phyloP scores from a whole-genome alignment of 2,329 filamentous ascomycete species.

The Alternaria panax region DNA sequence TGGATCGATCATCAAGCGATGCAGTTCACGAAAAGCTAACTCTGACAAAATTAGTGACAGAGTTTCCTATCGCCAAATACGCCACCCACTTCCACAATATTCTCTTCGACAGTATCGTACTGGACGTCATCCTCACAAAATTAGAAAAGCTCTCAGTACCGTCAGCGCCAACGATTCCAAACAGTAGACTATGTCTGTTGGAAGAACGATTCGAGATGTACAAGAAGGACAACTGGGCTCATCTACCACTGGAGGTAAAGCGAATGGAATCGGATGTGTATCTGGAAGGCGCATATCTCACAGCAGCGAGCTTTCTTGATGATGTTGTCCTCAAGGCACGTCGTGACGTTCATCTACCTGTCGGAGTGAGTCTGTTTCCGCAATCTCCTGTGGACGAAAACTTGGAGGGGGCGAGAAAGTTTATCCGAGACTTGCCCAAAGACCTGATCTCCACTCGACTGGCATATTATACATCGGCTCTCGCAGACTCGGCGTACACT shows the following conservation, averaged over 20 bases:
- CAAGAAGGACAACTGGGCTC: not conserved
- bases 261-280: slow-evolving; percentile 3
- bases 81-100: slow-evolving; percentile 7
- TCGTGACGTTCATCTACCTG: slow-evolving; percentile 12
- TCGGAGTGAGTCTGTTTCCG: slow-evolving; percentile 12
- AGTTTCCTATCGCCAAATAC: slow-evolving; percentile 2
- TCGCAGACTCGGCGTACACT: not conserved
- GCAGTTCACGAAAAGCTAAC: not conserved
- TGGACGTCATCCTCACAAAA: slow-evolving; percentile 2
- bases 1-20: not conserved
- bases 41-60: not conserved
- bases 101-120: slow-evolving; percentile 3
- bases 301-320: not conserved
- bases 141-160: slow-evolving; percentile 2
- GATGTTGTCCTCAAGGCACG: slow-evolving; percentile 7
- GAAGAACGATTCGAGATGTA: not conserved
- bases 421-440: slow-evolving; percentile 7
- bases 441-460: slow-evolving; percentile 3
- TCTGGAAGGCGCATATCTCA: slow-evolving; percentile 1
- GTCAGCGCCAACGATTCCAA: not conserved
- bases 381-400: slow-evolving; percentile 1
- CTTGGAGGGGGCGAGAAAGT: slow-evolving; percentile 8
- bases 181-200: not conserved
- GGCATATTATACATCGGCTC: slow-evolving; percentile 3
- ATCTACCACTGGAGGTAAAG: slow-evolving; percentile 1